Percentiles rank a stretch among this genome's conserved stretches.
phyloP scores from a whole-genome alignment of 371 early-diverging fungal genomes.

The Mortierella sp. region DNA sequence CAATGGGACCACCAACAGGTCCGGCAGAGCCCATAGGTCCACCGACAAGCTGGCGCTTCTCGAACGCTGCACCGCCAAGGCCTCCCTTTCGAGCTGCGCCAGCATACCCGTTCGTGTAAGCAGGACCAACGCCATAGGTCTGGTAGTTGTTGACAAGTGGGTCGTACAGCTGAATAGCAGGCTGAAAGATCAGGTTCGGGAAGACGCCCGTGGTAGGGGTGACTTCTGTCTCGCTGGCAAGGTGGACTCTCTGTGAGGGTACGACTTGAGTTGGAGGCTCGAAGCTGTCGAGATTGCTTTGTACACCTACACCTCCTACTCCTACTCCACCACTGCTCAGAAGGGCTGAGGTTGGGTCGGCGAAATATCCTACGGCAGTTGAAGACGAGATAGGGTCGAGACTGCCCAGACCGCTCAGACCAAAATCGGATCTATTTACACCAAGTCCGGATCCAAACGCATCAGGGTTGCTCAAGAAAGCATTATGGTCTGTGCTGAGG shows the following conservation, averaged over 20 bases:
- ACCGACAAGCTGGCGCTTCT: slow-evolving; percentile 20
- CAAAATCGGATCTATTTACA: background rate
- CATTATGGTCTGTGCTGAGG: background rate
- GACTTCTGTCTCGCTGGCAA: slow-evolving; percentile 34
- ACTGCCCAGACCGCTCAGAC: no score
- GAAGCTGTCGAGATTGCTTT: background rate
- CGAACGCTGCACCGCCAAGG: slow-evolving; percentile 2
- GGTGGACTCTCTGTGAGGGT: slow-evolving; percentile 17
- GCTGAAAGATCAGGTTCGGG: slow-evolving; percentile 36
- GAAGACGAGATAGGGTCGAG: background rate
- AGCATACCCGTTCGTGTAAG: background rate
- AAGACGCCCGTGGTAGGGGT: slow-evolving; percentile 33
- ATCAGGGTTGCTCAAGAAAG: background rate
- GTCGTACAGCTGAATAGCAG: slow-evolving; percentile 26
- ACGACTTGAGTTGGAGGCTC: slow-evolving; percentile 11
- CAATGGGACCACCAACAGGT: background rate
- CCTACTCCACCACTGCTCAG: background rate
- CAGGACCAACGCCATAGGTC: background rate
- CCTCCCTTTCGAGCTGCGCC: background rate
- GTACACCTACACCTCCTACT: background rate
- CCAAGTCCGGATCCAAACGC: background rate
- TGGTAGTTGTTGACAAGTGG: slow-evolving; percentile 32
- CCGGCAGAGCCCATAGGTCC: background rate
- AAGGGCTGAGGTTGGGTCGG: background rate
- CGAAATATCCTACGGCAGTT: background rate